These are phyloP conservation scores for Sedum album DNA, from an alignment of 164 flowering plant species.

Conservation along the genomic window DNA sequence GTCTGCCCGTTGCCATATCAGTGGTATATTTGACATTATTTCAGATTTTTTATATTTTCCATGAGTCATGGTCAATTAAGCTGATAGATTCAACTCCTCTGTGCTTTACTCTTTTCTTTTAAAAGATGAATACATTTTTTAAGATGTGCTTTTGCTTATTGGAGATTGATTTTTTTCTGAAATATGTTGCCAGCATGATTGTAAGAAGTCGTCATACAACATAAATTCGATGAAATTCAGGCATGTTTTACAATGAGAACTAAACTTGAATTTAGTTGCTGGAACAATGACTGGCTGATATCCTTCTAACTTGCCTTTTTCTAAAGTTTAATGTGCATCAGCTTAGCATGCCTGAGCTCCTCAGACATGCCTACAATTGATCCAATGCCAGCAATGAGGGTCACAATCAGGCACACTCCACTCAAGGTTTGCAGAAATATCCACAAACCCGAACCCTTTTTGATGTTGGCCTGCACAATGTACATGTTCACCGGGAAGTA, in stretches of 20 bases:
- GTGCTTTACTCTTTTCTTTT: no score
- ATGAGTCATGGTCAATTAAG: no score
- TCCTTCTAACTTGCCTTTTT: background rate
- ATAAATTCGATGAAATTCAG: background rate
- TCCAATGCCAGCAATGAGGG: slow-evolving; percentile 23
- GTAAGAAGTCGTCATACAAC: slow-evolving; percentile 1
- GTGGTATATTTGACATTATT: no score
- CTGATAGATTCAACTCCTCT: no score
- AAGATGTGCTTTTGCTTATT: no score
- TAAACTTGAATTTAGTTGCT: background rate
- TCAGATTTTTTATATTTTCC: no score
- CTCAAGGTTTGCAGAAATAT: slow-evolving; percentile 19
- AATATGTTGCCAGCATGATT: no score
- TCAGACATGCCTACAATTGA: slow-evolving; percentile 24
- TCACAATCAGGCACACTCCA: slow-evolving; percentile 13
- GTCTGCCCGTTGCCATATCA: no score
- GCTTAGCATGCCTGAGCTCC: slow-evolving; percentile 19
- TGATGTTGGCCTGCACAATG: slow-evolving; percentile 24
- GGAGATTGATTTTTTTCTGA: no score
- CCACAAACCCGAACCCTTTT: slow-evolving; percentile 24
- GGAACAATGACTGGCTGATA: background rate
- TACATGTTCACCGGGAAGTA: slow-evolving; percentile 33
- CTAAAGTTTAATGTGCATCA: slow-evolving; percentile 5
- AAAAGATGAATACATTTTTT: no score
- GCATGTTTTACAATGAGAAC: background rate